Evolutionary conservation across 129 eudicot species (phyloP), one percentile per base, ranked within the genome.

Genomic region (Pulicaria dysenterica): DNA sequence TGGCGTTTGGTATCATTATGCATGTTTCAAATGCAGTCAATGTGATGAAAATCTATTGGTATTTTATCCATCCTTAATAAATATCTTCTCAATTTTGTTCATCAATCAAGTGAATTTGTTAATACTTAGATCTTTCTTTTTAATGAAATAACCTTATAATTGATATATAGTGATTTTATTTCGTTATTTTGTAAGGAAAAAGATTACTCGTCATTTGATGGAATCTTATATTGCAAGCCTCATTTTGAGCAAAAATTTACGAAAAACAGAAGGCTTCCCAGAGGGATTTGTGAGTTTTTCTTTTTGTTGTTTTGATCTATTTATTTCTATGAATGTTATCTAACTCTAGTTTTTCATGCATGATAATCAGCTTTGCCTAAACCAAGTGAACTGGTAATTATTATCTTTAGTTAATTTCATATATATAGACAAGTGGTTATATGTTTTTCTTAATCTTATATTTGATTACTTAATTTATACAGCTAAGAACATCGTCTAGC

Each of bases 181-280:
- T 15, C 17, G 63, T 5, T 17, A 38, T 2, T 53, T 2, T 38
- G 34, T 31, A 72, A 89, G 96, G 80, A 86, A 66, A 79, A 89
- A 77, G 78, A 69, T 47, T 86, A 82, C 75, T 83, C 81, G 31
- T 41, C 81, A 17, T 14, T 74, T 53, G 95, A 89, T 50, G 98
- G 96, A 62, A 44, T 49, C 16, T 68, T 93, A 49, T 87, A 77
- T 65, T 93, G 98, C 85, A 89, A 82, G 82, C 83, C 91, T 66
- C 96, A 93, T 58, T 87, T 80, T 79, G 96, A 89, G 67, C 89
- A 89, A 56, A 86, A 70, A 34, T n/a, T 77, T 55, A 84, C 64
- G 56, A 86, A 92, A 74, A 77, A 70, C 15, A 87, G 85, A 61
- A 80, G 73, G 53, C 71, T 83, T 40, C 36, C 87, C 8, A 80